These are phyloP conservation scores for Entomortierella chlamydospora DNA, from an alignment of 192 early-diverging fungal genomes.

Conservation along the genomic window DNA sequence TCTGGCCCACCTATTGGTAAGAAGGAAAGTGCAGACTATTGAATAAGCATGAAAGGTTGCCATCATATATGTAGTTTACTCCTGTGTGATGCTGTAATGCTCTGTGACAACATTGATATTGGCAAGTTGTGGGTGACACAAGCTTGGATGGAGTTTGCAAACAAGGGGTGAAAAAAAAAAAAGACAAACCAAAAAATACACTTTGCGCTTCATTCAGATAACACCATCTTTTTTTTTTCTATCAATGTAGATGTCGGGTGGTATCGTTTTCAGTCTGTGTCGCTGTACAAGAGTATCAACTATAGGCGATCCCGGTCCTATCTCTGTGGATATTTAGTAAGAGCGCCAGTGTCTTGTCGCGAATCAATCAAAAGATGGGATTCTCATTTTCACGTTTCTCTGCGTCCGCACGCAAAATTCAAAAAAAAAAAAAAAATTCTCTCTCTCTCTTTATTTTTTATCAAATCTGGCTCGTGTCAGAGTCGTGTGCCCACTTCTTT, in stretches of 20 bases:
- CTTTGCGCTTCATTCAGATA: neutral
- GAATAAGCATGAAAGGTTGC: neutral
- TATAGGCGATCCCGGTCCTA: conserved; percentile 14
- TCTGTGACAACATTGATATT: too few relatives aligned
- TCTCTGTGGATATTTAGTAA: conserved; percentile 4
- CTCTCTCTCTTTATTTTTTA: too few relatives aligned
- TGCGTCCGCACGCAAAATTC: too few relatives aligned
- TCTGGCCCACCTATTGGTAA: conserved; percentile 92
- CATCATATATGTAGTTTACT: neutral
- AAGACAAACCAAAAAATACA: neutral
- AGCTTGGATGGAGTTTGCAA: neutral
- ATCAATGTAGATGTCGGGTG: conserved; percentile 74
- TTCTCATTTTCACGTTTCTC: too few relatives aligned
- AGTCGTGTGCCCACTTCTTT: too few relatives aligned
- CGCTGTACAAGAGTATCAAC: conserved; percentile 82
- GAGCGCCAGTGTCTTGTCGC: too few relatives aligned
- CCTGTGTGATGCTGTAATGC: neutral
- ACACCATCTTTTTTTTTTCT: neutral
- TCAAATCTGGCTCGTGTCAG: too few relatives aligned
- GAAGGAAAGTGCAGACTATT: conserved; percentile 4
- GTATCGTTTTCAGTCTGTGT: conserved; percentile 84
- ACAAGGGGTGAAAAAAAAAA: neutral
- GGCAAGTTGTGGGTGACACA: too few relatives aligned
- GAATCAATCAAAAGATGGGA: too few relatives aligned
- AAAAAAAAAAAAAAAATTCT: too few relatives aligned